Conservation (phyloP, 1,284 basidiomycete genomes). For the Microbotryomycetes sp. region DNA sequence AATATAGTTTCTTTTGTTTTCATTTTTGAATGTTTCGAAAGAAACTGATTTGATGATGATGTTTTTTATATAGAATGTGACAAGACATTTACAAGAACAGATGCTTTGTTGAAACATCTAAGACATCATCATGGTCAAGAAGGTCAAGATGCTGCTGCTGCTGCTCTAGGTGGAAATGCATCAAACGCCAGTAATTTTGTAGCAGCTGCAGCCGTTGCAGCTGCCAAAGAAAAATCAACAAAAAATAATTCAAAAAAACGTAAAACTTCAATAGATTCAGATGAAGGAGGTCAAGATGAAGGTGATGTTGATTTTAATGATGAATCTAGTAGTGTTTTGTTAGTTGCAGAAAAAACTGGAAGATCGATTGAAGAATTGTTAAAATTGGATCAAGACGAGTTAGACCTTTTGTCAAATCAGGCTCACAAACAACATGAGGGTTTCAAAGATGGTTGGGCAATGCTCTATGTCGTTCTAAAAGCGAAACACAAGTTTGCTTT, state of each 20-base stretch:
- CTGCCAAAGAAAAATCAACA: slow-evolving; percentile 9
- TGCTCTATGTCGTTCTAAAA: slow-evolving; percentile 64
- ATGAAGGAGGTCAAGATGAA: slow-evolving; percentile 1
- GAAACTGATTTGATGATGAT: neutral
- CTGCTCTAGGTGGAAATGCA: too few relatives aligned
- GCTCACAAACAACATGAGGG: slow-evolving; percentile 15
- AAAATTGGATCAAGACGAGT: slow-evolving; percentile 48
- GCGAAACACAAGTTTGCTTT: slow-evolving; percentile 61
- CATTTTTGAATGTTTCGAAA: neutral
- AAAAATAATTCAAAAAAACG: slow-evolving; percentile 4
- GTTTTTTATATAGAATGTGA: slow-evolving; percentile 63
- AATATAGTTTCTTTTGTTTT: neutral
- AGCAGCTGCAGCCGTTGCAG: slow-evolving; percentile 4
- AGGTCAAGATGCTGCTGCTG: slow-evolving; percentile 2
- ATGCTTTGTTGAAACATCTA: slow-evolving; percentile 85
- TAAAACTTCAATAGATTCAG: slow-evolving; percentile 15
- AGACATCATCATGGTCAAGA: slow-evolving; percentile 62
- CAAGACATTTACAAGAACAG: slow-evolving; percentile 84
- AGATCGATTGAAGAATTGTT: slow-evolving; percentile 50
- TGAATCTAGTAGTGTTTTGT: slow-evolving; percentile 52
- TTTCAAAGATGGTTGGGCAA: neutral
- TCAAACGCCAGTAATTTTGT: slow-evolving; percentile 20
- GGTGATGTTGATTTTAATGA: slow-evolving; percentile 39
- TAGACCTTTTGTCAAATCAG: slow-evolving; percentile 16
- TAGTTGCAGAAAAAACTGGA: slow-evolving; percentile 49